A percentile compares a stretch with the other conserved stretches of the same genome.
Evolutionary conservation across 106 monocot genomes (phyloP).

Genomic region (Acanthochlamys bracteata): DNA sequence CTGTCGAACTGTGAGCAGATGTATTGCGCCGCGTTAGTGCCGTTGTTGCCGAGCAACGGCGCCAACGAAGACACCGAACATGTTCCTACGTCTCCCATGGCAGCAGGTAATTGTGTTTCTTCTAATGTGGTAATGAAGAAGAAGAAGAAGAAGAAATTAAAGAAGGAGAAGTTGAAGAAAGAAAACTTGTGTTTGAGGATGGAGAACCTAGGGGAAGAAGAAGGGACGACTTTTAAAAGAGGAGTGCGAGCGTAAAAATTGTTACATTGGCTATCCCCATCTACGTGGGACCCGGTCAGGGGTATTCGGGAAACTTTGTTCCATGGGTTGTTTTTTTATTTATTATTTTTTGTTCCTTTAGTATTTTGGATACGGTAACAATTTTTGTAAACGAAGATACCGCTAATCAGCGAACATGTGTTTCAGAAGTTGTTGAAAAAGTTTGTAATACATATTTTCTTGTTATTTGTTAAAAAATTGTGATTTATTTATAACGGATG

Average conservation of each 20-base stretch:
- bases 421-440: too few species aligned
- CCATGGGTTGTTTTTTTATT: too few species aligned
- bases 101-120: too few species aligned
- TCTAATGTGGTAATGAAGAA: too few species aligned
- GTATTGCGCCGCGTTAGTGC: constrained; percentile 16
- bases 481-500: too few species aligned
- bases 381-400: too few species aligned
- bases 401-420: too few species aligned
- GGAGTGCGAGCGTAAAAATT: neutral
- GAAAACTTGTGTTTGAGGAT: neutral
- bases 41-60: constrained; percentile 3
- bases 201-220: neutral
- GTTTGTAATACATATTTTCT: too few species aligned
- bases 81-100: neutral
- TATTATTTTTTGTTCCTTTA: neutral
- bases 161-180: too few species aligned
- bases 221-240: neutral
- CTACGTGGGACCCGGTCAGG: neutral
- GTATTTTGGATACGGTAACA: neutral
- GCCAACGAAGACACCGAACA: constrained; percentile 6
- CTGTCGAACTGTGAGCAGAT: constrained; percentile 20
- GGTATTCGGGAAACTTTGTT: neutral
- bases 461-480: too few species aligned
- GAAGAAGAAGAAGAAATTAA: too few species aligned
- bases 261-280: too few species aligned